phyloP scores from a whole-genome alignment of 495 filamentous ascomycete genomes.

The Xylona heveae region DNA sequence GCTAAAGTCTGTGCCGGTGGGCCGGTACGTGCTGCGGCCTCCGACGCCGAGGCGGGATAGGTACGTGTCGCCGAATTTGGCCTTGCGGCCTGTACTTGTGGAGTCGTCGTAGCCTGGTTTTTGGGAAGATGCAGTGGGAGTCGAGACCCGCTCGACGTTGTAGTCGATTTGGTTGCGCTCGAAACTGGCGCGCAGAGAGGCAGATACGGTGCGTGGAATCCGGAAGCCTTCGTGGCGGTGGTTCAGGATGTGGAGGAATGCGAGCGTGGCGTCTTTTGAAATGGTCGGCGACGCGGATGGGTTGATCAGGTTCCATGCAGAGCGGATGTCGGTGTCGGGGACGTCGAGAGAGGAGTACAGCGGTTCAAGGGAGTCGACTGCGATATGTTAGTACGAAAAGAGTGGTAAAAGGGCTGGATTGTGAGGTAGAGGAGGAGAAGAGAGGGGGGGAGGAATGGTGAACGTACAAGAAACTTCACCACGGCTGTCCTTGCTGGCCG shows the following conservation, averaged over 20 bases:
- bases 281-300: constrained; percentile 56
- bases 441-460: background rate
- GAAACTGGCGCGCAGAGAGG: constrained; percentile 74
- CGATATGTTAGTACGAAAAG: constrained; percentile 1
- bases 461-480: constrained; percentile 64
- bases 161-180: constrained; percentile 92
- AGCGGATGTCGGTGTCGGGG: constrained; percentile 82
- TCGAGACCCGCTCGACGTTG: constrained; percentile 49
- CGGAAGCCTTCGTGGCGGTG: constrained; percentile 86
- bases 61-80: constrained; percentile 94
- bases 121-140: constrained; percentile 22
- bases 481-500: constrained; percentile 61
- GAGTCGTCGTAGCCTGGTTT: constrained; percentile 54
- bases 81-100: constrained; percentile 66
- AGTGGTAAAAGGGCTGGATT: constrained; percentile 1
- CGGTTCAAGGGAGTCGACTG: constrained; percentile 59
- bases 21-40: constrained; percentile 46
- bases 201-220: constrained; percentile 81
- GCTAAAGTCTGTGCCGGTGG: constrained; percentile 70
- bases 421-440: background rate
- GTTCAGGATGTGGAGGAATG: constrained; percentile 91
- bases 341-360: constrained; percentile 86
- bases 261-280: constrained; percentile 83
- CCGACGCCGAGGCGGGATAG: constrained; percentile 72
- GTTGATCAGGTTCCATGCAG: constrained; percentile 94